A percentile compares a stretch with the other conserved stretches of the same genome.
Evolutionary conservation across 2,329 filamentous ascomycete species (phyloP).

Genomic region (Arachnopeziza araneosa): DNA sequence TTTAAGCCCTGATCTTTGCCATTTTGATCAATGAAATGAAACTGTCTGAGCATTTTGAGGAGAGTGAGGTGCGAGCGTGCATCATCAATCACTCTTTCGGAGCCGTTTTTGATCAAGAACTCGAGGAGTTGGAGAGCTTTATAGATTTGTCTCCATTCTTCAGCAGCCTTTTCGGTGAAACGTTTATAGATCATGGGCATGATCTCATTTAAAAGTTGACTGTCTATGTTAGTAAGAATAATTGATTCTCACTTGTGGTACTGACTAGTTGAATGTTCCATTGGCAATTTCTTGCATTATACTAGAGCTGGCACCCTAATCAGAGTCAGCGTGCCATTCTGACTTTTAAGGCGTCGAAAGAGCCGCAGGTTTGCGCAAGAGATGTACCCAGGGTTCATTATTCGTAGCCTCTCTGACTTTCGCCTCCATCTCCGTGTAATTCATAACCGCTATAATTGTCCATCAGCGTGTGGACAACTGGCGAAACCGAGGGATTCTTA

Average conservation of each 20-base stretch:
- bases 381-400: constrained; percentile 95
- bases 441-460: constrained; percentile 60
- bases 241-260: constrained; percentile 14
- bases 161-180: constrained; percentile 95
- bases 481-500: constrained; percentile 35
- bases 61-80: constrained; percentile 91
- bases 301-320: constrained; percentile 22
- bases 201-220: constrained; percentile 95
- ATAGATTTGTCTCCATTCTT: constrained; percentile 99
- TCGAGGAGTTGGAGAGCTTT: constrained; percentile 95
- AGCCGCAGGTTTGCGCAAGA: constrained; percentile 26
- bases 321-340: constrained; percentile 9
- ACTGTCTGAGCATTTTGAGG: constrained; percentile 96
- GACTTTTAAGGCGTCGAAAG: background rate
- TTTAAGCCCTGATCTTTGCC: constrained; percentile 98
- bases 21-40: constrained; percentile 93
- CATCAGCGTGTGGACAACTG: constrained; percentile 26
- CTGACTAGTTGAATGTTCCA: constrained; percentile 96
- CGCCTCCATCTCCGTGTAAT: constrained; percentile 70
- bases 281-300: constrained; percentile 96
- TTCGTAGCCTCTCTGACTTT: constrained; percentile 96
- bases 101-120: constrained; percentile 96
- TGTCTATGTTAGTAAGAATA: constrained; percentile 35
- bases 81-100: constrained; percentile 94
- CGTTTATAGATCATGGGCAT: constrained; percentile 99